phyloP scores from a whole-genome alignment of 345 rosid species.

The Populus simonii region DNA sequence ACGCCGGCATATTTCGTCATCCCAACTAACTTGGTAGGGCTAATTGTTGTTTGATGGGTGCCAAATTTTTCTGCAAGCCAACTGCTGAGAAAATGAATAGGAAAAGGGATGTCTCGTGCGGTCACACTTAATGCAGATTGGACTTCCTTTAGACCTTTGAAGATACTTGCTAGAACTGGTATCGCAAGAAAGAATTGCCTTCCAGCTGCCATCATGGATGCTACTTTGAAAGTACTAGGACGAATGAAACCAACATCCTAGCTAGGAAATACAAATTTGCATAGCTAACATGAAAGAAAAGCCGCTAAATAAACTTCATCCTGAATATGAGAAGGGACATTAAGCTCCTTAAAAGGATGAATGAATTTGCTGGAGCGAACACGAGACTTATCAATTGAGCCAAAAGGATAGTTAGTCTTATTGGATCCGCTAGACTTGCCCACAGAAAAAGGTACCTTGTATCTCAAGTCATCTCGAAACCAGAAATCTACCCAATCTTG shows the following conservation, averaged over 20 bases:
- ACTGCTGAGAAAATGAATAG: not conserved
- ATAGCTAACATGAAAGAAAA: not conserved
- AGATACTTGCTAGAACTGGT: not conserved
- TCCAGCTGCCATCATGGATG: not conserved
- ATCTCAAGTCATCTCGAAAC: no score
- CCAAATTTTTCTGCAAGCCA: not conserved
- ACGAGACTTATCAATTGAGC: not conserved
- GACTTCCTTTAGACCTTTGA: not conserved
- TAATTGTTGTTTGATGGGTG: not conserved
- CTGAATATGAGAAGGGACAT: not conserved
- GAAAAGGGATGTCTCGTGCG: not conserved
- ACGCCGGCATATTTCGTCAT: not conserved
- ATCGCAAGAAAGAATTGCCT: not conserved
- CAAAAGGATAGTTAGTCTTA: no score
- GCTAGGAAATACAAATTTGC: not conserved
- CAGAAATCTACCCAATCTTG: no score
- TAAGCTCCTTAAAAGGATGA: not conserved
- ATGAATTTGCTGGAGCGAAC: not conserved
- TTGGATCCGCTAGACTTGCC: no score
- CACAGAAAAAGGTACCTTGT: no score
- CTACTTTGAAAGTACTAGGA: not conserved
- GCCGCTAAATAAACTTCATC: not conserved
- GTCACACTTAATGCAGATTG: not conserved
- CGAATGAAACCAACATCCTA: not conserved
- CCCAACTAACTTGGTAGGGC: not conserved